A percentile compares a stretch with the other conserved stretches of the same genome.
Evolutionary conservation across 2,329 filamentous ascomycete species (phyloP).

Genomic region (Fusarium dimerum): DNA sequence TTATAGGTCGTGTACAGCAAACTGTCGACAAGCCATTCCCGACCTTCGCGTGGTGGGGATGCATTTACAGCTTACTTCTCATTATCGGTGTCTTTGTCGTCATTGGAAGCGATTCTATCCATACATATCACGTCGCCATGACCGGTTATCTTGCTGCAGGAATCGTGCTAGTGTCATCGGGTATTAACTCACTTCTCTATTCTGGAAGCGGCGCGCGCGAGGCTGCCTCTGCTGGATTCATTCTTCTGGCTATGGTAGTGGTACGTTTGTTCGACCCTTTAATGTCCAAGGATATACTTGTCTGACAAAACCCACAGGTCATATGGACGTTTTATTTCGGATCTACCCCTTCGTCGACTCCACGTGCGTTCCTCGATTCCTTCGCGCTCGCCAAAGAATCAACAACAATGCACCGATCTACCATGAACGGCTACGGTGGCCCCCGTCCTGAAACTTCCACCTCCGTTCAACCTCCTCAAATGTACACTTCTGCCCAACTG

Average conservation of each 20-base stretch:
- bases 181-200: slow-evolving; percentile 86
- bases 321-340: slow-evolving; percentile 99
- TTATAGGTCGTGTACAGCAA: slow-evolving; percentile 64
- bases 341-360: slow-evolving; percentile 81
- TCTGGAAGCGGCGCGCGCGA: slow-evolving; percentile 71
- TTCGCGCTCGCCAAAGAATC: slow-evolving; percentile 92
- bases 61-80: slow-evolving; percentile 81
- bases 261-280: slow-evolving; percentile 54
- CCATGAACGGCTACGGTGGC: slow-evolving; percentile 74
- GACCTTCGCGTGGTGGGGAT: slow-evolving; percentile 89
- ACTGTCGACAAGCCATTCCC: slow-evolving; percentile 60
- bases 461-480: slow-evolving; percentile 79
- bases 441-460: slow-evolving; percentile 82
- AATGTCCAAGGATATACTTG: neutral
- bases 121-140: slow-evolving; percentile 89
- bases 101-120: slow-evolving; percentile 78
- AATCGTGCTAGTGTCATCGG: slow-evolving; percentile 81
- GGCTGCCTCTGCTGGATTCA: slow-evolving; percentile 89
- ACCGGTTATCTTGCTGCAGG: slow-evolving; percentile 84
- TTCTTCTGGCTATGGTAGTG: slow-evolving; percentile 88
- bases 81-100: slow-evolving; percentile 80
- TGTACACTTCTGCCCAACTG: slow-evolving; percentile 95
- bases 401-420: slow-evolving; percentile 64
- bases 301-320: slow-evolving; percentile 57
- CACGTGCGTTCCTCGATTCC: slow-evolving; percentile 90